phyloP scores from a whole-genome alignment of 352 stramenopile species.

The Globisporangium heterothallicum region DNA sequence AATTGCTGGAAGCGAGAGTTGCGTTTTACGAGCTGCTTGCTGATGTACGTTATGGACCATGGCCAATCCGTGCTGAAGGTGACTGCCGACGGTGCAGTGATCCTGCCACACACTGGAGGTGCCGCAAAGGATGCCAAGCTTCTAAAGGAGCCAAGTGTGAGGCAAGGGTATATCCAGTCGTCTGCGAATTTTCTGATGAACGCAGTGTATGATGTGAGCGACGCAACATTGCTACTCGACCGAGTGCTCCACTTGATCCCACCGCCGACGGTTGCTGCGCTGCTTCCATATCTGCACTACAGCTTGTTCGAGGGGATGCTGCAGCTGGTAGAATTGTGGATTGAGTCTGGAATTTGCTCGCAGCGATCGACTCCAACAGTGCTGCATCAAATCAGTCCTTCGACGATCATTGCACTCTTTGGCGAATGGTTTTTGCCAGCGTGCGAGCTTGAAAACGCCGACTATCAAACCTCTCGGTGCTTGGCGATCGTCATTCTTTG shows the following conservation, averaged over 20 bases:
- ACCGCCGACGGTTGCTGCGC: constrained; percentile 51
- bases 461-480: constrained; percentile 77
- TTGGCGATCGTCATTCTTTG: constrained; percentile 74
- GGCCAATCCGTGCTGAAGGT: constrained; percentile 69
- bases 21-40: constrained; percentile 67
- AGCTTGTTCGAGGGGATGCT: constrained; percentile 74
- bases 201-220: constrained; percentile 40
- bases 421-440: constrained; percentile 82
- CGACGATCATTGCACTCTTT: constrained; percentile 78
- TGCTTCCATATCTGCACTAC: constrained; percentile 60
- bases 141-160: constrained; percentile 38
- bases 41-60: constrained; percentile 80
- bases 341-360: constrained; percentile 68
- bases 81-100: constrained; percentile 42
- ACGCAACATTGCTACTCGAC: constrained; percentile 76
- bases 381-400: constrained; percentile 71
- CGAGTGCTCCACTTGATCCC: constrained; percentile 78
- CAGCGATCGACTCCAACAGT: constrained; percentile 45
- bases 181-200: constrained; percentile 69
- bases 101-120: constrained; percentile 34
- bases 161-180: constrained; percentile 66
- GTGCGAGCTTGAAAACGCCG: constrained; percentile 62
- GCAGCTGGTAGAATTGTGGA: constrained; percentile 75
- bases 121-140: constrained; percentile 17
- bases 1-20: constrained; percentile 85